These are phyloP conservation scores for Pyrrhoderma lamaoense DNA, from an alignment of 1,284 basidiomycete species.

Conservation along the genomic window DNA sequence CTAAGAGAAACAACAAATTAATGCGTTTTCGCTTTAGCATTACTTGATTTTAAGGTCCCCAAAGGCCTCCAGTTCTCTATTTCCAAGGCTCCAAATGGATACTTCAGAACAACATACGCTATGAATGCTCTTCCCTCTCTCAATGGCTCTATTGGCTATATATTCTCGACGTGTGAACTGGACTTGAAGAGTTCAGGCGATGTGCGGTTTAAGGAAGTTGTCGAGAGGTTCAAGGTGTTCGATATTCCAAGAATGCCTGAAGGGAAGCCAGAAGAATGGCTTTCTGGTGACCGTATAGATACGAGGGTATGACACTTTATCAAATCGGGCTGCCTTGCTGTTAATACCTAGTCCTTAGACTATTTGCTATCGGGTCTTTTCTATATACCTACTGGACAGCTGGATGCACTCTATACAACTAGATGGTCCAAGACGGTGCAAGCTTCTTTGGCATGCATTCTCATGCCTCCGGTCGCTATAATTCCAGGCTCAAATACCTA, in stretches of 20 bases:
- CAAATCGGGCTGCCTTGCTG: constrained; percentile 8
- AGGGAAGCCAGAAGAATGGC: constrained; percentile 70
- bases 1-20: constrained; percentile 27
- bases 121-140: constrained; percentile 89
- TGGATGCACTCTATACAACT: constrained; percentile 87
- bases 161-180: constrained; percentile 81
- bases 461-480: constrained; percentile 11
- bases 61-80: constrained; percentile 73
- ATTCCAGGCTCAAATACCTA: constrained; percentile 10
- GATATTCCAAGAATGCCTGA: constrained; percentile 72
- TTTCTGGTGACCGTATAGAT: constrained; percentile 70
- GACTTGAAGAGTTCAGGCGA: constrained; percentile 63
- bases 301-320: constrained; percentile 54
- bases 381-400: constrained; percentile 81
- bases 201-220: constrained; percentile 82
- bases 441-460: constrained; percentile 60
- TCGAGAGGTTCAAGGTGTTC: constrained; percentile 79
- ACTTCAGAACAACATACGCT: constrained; percentile 88
- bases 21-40: constrained; percentile 41
- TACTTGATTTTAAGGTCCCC: constrained; percentile 81
- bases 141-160: constrained; percentile 89
- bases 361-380: constrained; percentile 90
- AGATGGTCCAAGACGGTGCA: constrained; percentile 70
- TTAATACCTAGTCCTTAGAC: constrained; percentile 40
- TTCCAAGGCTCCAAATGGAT: constrained; percentile 82